Evolutionary conservation across 371 early-diverging fungal genomes (phyloP), one percentile per base, ranked within the genome.

Genomic region (Mucor velutinosus): DNA sequence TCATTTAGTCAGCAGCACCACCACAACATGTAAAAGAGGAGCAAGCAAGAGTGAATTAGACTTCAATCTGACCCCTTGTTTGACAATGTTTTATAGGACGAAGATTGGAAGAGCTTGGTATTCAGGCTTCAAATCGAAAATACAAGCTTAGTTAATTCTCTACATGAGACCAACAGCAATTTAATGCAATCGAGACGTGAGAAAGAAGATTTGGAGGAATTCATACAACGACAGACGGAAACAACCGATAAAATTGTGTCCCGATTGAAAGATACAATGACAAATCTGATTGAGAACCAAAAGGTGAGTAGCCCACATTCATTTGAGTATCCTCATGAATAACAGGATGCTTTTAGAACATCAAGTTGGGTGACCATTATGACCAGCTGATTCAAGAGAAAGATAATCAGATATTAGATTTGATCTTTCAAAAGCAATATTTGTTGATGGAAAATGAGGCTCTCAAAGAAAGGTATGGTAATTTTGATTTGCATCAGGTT

Each of bases 371-470:
- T 15, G 27, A 23, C 15, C 7, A 27, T 14, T 27, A 53, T 23
- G 27, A 53, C 7, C 25, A 53, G 15, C 27, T 32, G 10, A 23
- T 30, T 19, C 6, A 41, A 14, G 14, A 57, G 45, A 58, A 57
- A 47, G 32, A 65, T 7, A 23, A 59, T 1, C 49, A 41, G 29
- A 33, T 49, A 27, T 21, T 60, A 12, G 66, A 66, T 30, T 29
- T 56, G 30, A 63, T 73, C 39, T 73, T 62, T 32, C 74, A 73
- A 47, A 73, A 73, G 29, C 53, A 69, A 8, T 70, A 66, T 49
- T 3, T 70, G 6, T 27, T 62, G 3, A 21, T 62, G 37, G 69
- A 65, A 30, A 73, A 73, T 30, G 15, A 49, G n/a, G 60, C 60
- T 12, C 45, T 73, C 5, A 53, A 39, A 62, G 56, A 69, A 59